phyloP scores from a whole-genome alignment of 305 asterid genomes.

The Solanum aculeatissimum region DNA sequence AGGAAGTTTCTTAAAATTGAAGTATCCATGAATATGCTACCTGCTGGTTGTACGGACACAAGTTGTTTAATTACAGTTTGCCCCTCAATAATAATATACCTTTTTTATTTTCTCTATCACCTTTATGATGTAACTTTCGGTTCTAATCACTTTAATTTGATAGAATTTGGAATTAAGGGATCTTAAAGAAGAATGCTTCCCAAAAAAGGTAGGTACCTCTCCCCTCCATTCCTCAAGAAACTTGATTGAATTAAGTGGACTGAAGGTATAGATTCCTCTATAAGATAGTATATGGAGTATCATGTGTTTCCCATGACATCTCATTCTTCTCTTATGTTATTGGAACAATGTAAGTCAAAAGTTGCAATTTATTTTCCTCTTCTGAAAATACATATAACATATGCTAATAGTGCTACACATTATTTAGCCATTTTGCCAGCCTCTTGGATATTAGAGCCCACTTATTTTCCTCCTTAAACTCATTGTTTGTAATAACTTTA shows the following conservation, averaged over 20 bases:
- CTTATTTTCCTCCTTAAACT: background rate
- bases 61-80: background rate
- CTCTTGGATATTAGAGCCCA: background rate
- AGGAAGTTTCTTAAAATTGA: background rate
- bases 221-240: background rate
- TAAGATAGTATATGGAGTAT: background rate
- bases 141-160: background rate
- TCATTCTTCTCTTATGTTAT: slow-evolving; percentile 14
- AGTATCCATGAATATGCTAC: background rate
- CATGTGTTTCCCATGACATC: background rate
- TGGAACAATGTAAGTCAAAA: slow-evolving; percentile 18
- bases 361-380: background rate
- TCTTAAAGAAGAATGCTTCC: background rate
- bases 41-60: background rate
- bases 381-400: background rate
- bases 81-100: background rate
- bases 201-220: background rate
- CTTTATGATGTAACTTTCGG: background rate
- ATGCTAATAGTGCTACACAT: background rate
- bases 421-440: background rate
- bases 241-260: background rate
- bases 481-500: background rate
- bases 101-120: background rate
- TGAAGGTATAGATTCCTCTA: background rate
- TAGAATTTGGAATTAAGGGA: background rate